Percentiles rank a stretch among this genome's conserved stretches.
These are phyloP conservation scores for Rhododendron ovatum DNA, from an alignment of 148 eudicot species.

Conservation along the genomic window DNA sequence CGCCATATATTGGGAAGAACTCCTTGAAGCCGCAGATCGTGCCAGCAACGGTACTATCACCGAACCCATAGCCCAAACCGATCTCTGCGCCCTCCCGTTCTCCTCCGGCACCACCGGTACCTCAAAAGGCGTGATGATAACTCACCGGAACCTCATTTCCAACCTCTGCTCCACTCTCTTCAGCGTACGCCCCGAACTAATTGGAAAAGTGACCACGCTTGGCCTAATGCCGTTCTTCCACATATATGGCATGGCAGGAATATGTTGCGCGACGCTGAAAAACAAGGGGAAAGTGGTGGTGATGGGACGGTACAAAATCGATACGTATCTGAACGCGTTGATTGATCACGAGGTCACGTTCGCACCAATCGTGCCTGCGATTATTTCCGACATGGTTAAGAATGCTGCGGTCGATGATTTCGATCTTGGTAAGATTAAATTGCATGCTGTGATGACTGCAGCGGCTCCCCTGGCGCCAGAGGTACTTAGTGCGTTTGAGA, in stretches of 20 bases:
- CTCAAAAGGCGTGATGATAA: constrained; percentile 92
- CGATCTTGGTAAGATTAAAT: constrained; percentile 62
- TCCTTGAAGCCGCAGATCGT: constrained; percentile 70
- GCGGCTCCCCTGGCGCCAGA: constrained; percentile 98
- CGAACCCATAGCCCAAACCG: constrained; percentile 47
- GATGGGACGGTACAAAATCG: constrained; percentile 69
- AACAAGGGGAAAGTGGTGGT: constrained; percentile 97
- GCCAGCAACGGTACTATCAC: constrained; percentile 30
- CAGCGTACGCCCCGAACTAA: constrained; percentile 59
- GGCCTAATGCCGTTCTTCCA: constrained; percentile 95
- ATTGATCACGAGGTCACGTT: constrained; percentile 61
- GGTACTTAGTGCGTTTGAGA: constrained; percentile 62
- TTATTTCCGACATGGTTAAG: constrained; percentile 65
- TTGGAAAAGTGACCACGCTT: constrained; percentile 62
- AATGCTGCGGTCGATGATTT: constrained; percentile 69
- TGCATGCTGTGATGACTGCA: constrained; percentile 83
- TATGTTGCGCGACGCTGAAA: constrained; percentile 70
- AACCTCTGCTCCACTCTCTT: constrained; percentile 81
- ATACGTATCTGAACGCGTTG: constrained; percentile 51
- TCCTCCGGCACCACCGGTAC: constrained; percentile 96
- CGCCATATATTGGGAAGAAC: constrained; percentile 65
- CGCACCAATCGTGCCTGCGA: constrained; percentile 93
- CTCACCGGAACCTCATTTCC: constrained; percentile 72
- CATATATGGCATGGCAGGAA: constrained; percentile 83
- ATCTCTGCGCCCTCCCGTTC: constrained; percentile 91